Percentiles rank a stretch among this genome's conserved stretches.
Evolutionary conservation across 768 basidiomycete species (phyloP).

Genomic region (Trametes punicea): DNA sequence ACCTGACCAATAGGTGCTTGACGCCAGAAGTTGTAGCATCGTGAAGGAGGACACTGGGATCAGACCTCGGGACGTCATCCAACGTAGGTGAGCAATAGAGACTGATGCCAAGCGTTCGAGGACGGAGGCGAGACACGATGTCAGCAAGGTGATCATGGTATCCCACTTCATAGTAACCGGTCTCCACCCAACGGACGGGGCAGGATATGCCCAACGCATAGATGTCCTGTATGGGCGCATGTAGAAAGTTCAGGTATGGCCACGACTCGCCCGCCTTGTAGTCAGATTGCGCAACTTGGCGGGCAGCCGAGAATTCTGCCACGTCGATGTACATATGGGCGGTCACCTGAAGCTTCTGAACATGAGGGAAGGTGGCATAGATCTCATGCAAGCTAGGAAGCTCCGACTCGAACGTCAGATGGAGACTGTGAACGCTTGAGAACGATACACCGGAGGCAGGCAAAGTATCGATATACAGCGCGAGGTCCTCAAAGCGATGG

Average conservation of each 20-base stretch:
- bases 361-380: neutral
- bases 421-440: neutral
- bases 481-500: neutral
- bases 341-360: neutral
- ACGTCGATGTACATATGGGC: neutral
- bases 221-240: neutral
- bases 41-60: neutral
- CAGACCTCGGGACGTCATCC: neutral
- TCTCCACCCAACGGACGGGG: neutral
- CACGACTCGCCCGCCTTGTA: neutral
- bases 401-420: neutral
- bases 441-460: neutral
- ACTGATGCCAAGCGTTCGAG: neutral
- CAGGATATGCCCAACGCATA: neutral
- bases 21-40: neutral
- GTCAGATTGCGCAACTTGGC: neutral
- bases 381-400: neutral
- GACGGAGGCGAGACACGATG: neutral
- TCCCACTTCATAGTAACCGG: neutral
- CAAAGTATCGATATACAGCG: neutral
- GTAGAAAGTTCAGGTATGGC: neutral
- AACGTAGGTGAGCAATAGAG: neutral
- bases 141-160: neutral
- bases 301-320: neutral
- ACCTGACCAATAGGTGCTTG: neutral